A percentile compares a stretch with the other conserved stretches of the same genome.
Conservation (phyloP, 1,284 basidiomycete species). For the Trichosporon sp. region DNA sequence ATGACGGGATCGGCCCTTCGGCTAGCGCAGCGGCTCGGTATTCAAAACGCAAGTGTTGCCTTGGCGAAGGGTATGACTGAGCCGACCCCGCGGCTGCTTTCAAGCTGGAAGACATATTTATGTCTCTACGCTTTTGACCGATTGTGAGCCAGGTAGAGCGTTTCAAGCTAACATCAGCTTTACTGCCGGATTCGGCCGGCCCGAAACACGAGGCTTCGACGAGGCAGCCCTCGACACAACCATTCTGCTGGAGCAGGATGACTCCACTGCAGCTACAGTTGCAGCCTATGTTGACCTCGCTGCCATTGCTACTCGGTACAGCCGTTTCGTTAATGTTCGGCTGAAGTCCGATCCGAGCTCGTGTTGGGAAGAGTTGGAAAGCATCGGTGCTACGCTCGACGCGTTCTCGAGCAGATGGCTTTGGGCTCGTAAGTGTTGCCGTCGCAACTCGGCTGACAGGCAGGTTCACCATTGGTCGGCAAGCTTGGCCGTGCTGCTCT, state of each 20-base stretch:
- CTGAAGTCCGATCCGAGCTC: slow-evolving; percentile 28
- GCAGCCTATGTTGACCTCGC: slow-evolving; percentile 36
- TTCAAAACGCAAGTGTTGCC: slow-evolving; percentile 28
- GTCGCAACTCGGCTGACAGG: neutral
- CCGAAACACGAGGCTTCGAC: slow-evolving; percentile 36
- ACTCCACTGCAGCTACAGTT: slow-evolving; percentile 27
- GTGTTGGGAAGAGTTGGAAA: slow-evolving; percentile 24
- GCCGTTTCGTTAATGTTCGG: slow-evolving; percentile 31
- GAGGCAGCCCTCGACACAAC: slow-evolving; percentile 29
- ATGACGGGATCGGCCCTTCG: slow-evolving; percentile 35
- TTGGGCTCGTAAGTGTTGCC: slow-evolving; percentile 25
- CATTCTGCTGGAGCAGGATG: slow-evolving; percentile 20
- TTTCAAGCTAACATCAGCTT: slow-evolving; percentile 23
- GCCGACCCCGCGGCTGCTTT: slow-evolving; percentile 27
- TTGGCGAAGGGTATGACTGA: slow-evolving; percentile 7
- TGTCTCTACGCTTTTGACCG: slow-evolving; percentile 35
- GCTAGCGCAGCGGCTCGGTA: slow-evolving; percentile 29
- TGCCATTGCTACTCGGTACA: slow-evolving; percentile 32
- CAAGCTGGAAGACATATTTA: slow-evolving; percentile 35
- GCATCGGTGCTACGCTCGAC: slow-evolving; percentile 27
- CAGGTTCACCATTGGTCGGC: slow-evolving; percentile 30
- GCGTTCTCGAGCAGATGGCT: slow-evolving; percentile 33
- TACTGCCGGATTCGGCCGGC: slow-evolving; percentile 36
- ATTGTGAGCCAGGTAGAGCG: slow-evolving; percentile 28
- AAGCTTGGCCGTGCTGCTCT: slow-evolving; percentile 28